Base-by-base conservation (phyloP, 2,329 filamentous ascomycete species). In the Colletotrichum ledebouriae region DNA sequence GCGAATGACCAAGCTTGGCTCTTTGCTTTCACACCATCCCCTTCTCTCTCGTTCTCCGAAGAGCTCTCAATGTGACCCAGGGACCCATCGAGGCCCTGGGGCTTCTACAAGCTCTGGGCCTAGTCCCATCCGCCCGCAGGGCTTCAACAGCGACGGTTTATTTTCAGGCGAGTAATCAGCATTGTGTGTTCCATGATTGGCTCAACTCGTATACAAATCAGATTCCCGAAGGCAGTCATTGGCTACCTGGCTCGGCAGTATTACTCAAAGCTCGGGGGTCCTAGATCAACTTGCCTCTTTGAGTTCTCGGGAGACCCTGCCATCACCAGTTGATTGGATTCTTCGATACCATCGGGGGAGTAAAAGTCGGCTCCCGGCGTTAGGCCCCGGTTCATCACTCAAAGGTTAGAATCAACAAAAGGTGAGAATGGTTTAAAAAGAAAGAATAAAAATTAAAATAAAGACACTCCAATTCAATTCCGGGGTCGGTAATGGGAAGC, bases 141-240 rank as follows among this genome's bases (percentile, higher is more conserved):
- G 61, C 46, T 20, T 39, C 34, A 29, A 20, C 13, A 15, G 10
- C 6, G 17, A 9, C 44, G 61, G 46, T 42, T 60, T 65, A 69
- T 61, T n/a, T 44, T 59, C 17, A 25, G 33, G 39, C 34, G 55
- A 17, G 66, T 68, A 68, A 68, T 53, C 66, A 66, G 49, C 25
- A 59, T 65, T 65, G 7, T 11, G 7, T 12, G 13, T 5, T 2
- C 11, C 3, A 4, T 50, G 11, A 69, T 69, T 69, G 66, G 66
- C 5, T 33, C 12, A 4, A 1, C 2, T 20, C 2, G 3, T 10
- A 33, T 4, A n/a, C 13, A 39, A 50, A 66, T 22, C 66, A 66
- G 10, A 12, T 55, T 46, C 52, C 2, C 4, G n/a, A 50, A 15
- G 4, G 12, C 5, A 6, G 1, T 10, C 6, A 69, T 69, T 69